Evolutionary conservation across 164 flowering plant species (phyloP), one percentile per base, ranked within the genome.

Genomic region (Chloranthus sessilifolius): DNA sequence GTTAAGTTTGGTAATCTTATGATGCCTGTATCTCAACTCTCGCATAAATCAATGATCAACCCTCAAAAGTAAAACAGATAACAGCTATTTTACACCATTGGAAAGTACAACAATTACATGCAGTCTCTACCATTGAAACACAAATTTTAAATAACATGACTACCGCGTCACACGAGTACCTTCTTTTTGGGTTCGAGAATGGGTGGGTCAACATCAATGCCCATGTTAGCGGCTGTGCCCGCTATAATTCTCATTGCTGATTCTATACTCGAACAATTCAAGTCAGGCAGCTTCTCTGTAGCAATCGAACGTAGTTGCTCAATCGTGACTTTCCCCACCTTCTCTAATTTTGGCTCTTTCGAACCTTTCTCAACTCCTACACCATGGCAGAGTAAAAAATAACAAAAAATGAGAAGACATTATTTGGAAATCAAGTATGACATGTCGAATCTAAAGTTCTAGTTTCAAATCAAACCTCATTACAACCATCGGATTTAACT

Each of bases 211-310:
- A 92, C 43, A 16, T 83, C 94, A 16, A 92, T 85, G 10, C 98
- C 96, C 96, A 91, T 91, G 59, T 91, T 91, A 30, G 92, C 95
- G 31, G 96, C 96, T 22, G 96, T 88, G 47, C 98, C 95, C n/a
- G 98, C 98, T 30, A 88, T 81, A 17, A 85, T 78, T 67, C 91
- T 85, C 95, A 91, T 91, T 35, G 98, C 96, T 20, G 98, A 85
- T 50, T 88, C 99, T 16, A 92, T 63, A 20, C 50, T 81, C 1
- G 89, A 35, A 61, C 98, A 88, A 44, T 92, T 92, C 74, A 92
- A 69, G 66, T 92, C 96, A 0, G 98, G 98, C 38, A 92, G 75
- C 70, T 90, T 90, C 58, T 90, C 98, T 7, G 73, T 56, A 19
- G 98, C 95, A 46, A 90, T 85, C 3, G 75, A 42, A 1, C 73